Conservation (phyloP, 225 moss, liverwort and hornwort genomes). For the Neckera pumila region DNA sequence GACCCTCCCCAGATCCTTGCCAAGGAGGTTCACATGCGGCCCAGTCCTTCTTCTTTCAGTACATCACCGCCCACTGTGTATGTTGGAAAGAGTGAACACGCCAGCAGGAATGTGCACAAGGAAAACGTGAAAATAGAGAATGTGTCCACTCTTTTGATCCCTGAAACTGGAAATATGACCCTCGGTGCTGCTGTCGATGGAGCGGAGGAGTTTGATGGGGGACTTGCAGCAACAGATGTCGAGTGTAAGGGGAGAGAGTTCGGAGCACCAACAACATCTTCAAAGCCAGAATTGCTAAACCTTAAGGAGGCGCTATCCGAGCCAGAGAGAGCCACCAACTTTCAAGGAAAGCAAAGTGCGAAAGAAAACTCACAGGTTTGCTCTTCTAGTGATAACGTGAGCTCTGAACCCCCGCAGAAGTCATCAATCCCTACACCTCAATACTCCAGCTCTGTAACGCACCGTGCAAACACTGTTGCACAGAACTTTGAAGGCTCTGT, state of each 20-base stretch:
- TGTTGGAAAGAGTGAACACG: not conserved
- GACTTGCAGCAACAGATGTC: not conserved
- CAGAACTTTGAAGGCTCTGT: not conserved
- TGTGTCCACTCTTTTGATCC: not conserved
- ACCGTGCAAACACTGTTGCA: not conserved
- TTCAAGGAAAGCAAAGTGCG: not conserved
- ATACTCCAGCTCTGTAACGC: not conserved
- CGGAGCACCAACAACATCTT: not conserved
- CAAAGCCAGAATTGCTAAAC: not conserved
- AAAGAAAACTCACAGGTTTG: not conserved
- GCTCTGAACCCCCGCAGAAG: not conserved
- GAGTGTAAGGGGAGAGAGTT: not conserved
- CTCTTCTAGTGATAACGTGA: not conserved
- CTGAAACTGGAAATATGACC: not conserved
- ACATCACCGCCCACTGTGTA: not conserved
- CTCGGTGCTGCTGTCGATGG: not conserved
- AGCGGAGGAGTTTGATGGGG: not conserved
- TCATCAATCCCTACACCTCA: not conserved
- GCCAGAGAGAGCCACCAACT: not conserved
- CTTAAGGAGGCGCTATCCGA: not conserved
- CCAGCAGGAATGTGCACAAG: not conserved
- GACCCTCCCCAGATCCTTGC: constrained; percentile 25
- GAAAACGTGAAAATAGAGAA: not conserved
- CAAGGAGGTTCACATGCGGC: constrained; percentile 20
- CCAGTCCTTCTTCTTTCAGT: not conserved